Conservation (phyloP, 805 yeast species). For the Pichia thaimueangensis region DNA sequence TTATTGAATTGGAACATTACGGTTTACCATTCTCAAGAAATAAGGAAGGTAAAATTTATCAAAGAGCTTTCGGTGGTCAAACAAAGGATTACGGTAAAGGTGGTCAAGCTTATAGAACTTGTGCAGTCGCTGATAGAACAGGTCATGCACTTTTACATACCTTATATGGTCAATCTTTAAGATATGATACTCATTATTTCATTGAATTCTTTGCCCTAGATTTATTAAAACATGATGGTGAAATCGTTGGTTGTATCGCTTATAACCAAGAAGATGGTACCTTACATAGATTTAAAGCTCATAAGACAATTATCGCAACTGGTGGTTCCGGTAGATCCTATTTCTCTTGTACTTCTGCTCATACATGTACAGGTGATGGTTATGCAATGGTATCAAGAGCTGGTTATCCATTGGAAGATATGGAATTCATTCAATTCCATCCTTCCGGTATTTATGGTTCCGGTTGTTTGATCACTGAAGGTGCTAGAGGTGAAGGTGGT, state of each 20-base stretch:
- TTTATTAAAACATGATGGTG: conserved; percentile 89
- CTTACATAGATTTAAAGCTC: conserved; percentile 94
- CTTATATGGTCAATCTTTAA: conserved; percentile 89
- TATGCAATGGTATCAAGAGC: conserved; percentile 98
- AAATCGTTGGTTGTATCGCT: conserved; percentile 94
- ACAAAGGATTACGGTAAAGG: conserved; percentile 93
- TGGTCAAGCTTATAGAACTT: conserved; percentile 98
- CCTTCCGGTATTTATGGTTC: conserved; percentile 99
- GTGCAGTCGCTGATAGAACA: conserved; percentile 99
- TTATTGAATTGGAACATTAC: conserved; percentile 93
- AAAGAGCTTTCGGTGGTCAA: conserved; percentile 99
- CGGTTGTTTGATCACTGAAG: conserved; percentile 98
- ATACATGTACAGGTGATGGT: conserved; percentile 99
- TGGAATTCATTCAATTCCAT: conserved; percentile 98
- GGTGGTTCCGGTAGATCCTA: conserved; percentile 99
- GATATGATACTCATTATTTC: conserved; percentile 96
- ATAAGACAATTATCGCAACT: conserved; percentile 93
- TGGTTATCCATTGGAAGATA: conserved; percentile 94
- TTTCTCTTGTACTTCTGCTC: conserved; percentile 98
- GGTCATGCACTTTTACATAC: conserved; percentile 97
- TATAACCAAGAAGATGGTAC: conserved; percentile 99
- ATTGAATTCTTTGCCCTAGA: conserved; percentile 96
- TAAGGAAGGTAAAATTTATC: conserved; percentile 93
- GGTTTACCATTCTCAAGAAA: conserved; percentile 99
- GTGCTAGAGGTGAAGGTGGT: conserved; percentile 99